These are phyloP conservation scores for Arachis monticola DNA, from an alignment of 331 rosid genomes.

Conservation along the genomic window DNA sequence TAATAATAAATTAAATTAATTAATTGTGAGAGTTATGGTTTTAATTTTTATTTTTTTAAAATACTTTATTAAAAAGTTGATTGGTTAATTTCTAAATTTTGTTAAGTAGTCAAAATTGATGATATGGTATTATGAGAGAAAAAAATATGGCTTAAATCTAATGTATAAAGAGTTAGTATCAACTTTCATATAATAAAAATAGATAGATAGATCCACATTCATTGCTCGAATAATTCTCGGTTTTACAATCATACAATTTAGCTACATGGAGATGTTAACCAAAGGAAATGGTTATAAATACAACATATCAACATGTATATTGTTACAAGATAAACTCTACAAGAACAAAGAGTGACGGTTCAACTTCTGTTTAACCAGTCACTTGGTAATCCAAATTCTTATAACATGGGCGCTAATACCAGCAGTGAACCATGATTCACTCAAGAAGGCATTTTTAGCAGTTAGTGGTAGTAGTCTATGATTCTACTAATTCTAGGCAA, in stretches of 20 bases:
- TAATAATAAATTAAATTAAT: too few species aligned
- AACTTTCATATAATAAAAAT: too few species aligned
- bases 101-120: too few species aligned
- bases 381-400: conserved; percentile 33
- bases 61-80: too few species aligned
- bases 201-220: conserved; percentile 23
- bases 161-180: too few species aligned
- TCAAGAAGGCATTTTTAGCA: conserved; percentile 41
- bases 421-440: conserved; percentile 87
- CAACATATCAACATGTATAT: conserved; percentile 23
- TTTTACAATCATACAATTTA: conserved; percentile 25
- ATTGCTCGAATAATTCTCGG: conserved; percentile 31
- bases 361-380: conserved; percentile 53
- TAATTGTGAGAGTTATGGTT: too few species aligned
- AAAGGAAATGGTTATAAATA: neutral
- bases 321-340: conserved; percentile 12
- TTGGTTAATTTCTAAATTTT: too few species aligned
- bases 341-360: conserved; percentile 37
- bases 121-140: too few species aligned
- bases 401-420: conserved; percentile 42
- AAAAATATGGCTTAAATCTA: too few species aligned
- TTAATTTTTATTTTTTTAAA: too few species aligned
- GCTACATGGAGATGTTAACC: too few species aligned
- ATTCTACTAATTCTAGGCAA: conserved; percentile 65
- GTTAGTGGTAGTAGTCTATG: conserved; percentile 35